phyloP scores from a whole-genome alignment of 148 eudicot species.

The Rhododendron ferrugineum region DNA sequence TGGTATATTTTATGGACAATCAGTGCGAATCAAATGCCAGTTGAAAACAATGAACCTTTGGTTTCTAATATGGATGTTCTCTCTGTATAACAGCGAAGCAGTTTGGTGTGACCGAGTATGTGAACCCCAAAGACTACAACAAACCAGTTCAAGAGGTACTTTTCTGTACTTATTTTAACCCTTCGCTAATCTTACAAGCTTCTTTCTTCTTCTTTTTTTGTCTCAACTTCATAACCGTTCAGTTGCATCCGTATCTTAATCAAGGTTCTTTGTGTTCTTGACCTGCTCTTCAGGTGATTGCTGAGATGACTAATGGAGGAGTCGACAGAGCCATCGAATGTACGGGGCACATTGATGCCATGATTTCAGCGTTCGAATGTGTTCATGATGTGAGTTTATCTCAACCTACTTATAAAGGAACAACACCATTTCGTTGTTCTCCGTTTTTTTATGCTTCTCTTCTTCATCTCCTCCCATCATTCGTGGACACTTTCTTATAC shows the following conservation, averaged over 20 bases:
- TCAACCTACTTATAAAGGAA: too few species aligned
- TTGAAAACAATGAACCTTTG: background rate
- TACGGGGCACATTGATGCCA: background rate
- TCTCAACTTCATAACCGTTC: background rate
- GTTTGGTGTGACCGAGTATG: conserved; percentile 66
- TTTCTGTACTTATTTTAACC: background rate
- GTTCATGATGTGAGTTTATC: background rate
- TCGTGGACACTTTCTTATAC: too few species aligned
- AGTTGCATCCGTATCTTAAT: background rate
- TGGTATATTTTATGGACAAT: too few species aligned
- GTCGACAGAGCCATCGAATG: background rate
- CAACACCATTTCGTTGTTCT: background rate
- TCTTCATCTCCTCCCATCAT: background rate
- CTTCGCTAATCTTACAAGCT: background rate
- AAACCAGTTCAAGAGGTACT: conserved; percentile 60
- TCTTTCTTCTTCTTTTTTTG: background rate
- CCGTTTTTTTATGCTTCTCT: background rate
- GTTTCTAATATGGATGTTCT: background rate
- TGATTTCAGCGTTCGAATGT: background rate
- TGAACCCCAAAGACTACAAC: conserved; percentile 59
- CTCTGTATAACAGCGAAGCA: conserved; percentile 41
- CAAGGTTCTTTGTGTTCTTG: background rate
- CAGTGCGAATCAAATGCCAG: background rate
- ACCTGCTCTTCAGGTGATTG: background rate
- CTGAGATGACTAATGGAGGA: background rate